Evolutionary conservation across 2,329 filamentous ascomycete species (phyloP).

Genomic region (Sarocladiaceae sp.): DNA sequence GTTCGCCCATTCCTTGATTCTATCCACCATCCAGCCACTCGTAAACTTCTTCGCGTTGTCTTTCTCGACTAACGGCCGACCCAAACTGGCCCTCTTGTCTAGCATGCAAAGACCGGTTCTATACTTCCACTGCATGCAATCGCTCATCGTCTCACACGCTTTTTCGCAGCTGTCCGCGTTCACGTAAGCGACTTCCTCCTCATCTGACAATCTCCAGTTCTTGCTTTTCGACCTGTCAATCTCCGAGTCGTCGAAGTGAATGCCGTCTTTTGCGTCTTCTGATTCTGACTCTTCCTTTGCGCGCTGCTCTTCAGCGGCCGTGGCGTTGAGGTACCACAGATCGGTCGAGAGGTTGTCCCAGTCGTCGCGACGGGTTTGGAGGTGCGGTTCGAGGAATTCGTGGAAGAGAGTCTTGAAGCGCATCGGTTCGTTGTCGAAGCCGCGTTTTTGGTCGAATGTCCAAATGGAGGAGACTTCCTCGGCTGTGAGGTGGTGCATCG

Average conservation of each 20-base stretch:
- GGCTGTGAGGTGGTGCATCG: slow-evolving; percentile 51
- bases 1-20: slow-evolving; percentile 36
- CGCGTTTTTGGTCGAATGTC: slow-evolving; percentile 43
- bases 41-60: slow-evolving; percentile 15
- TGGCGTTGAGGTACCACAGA: slow-evolving; percentile 33
- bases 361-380: slow-evolving; percentile 35
- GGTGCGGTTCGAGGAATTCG: slow-evolving; percentile 37
- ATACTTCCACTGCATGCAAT: slow-evolving; percentile 40
- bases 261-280: neutral
- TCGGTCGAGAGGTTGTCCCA: slow-evolving; percentile 53
- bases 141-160: slow-evolving; percentile 34
- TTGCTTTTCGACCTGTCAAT: slow-evolving; percentile 26
- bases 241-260: slow-evolving; percentile 25
- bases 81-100: slow-evolving; percentile 30
- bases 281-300: neutral
- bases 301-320: slow-evolving; percentile 12
- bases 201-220: slow-evolving; percentile 21
- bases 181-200: slow-evolving; percentile 37
- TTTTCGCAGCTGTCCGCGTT: slow-evolving; percentile 37
- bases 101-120: slow-evolving; percentile 33
- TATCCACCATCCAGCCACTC: slow-evolving; percentile 38
- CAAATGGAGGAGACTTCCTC: slow-evolving; percentile 47
- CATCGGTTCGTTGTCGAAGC: slow-evolving; percentile 25
- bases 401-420: slow-evolving; percentile 45
- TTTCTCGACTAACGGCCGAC: neutral